phyloP scores from a whole-genome alignment of 139 green algal genomes.

The Asterochloris erici region DNA sequence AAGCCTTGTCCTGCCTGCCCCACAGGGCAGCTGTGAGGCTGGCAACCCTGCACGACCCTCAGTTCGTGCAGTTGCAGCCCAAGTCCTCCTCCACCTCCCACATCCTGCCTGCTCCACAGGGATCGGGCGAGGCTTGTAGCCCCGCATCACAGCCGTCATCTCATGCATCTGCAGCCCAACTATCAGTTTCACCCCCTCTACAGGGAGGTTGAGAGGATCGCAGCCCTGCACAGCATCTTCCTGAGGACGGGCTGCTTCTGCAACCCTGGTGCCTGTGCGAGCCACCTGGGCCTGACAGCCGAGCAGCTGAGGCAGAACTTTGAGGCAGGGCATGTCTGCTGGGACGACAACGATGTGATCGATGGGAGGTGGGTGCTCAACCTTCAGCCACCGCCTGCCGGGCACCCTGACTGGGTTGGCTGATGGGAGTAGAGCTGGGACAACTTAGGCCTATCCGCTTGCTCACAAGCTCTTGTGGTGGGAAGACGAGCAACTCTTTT shows the following conservation, averaged over 20 bases:
- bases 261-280: constrained; percentile 79
- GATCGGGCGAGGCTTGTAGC: too few relatives aligned
- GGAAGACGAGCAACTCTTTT: too few relatives aligned
- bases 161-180: not conserved
- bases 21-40: too few relatives aligned
- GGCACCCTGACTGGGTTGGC: not conserved
- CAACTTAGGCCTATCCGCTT: not conserved
- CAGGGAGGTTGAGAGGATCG: constrained; percentile 68
- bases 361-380: constrained; percentile 42
- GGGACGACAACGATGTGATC: constrained; percentile 80
- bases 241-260: constrained; percentile 86
- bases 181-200: not conserved
- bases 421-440: too few relatives aligned
- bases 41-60: too few relatives aligned
- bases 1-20: too few relatives aligned
- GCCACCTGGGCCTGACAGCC: constrained; percentile 42
- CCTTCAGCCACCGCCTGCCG: not conserved
- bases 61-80: too few relatives aligned
- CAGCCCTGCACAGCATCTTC: constrained; percentile 55
- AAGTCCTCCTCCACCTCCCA: too few relatives aligned
- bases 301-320: constrained; percentile 49
- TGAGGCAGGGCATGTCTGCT: constrained; percentile 78
- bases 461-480: too few relatives aligned
- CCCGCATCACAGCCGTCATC: too few relatives aligned
- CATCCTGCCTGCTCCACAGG: too few relatives aligned